Conservation (phyloP, 2,329 filamentous ascomycete species). For the Cryphonectria radicalis region DNA sequence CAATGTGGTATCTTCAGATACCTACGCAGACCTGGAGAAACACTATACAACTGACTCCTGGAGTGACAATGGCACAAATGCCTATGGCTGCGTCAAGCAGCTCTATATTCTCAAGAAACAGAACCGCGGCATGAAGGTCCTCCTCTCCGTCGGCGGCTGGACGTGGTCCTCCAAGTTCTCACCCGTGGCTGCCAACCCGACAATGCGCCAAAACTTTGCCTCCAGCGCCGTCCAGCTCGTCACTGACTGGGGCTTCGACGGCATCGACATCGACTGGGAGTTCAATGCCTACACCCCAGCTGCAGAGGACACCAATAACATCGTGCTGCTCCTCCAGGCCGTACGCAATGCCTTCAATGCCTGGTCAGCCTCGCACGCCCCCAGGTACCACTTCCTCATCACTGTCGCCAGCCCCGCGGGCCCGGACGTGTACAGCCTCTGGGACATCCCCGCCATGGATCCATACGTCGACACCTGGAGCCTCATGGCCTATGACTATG, state of each 20-base stretch:
- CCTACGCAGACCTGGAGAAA: constrained; percentile 67
- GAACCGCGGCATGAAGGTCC: constrained; percentile 75
- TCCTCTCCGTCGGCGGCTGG: constrained; percentile 85
- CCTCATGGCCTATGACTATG: constrained; percentile 71
- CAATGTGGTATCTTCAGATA: constrained; percentile 60
- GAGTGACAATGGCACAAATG: constrained; percentile 63
- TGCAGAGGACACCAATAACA: constrained; percentile 44
- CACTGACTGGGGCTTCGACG: constrained; percentile 67
- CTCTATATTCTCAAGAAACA: constrained; percentile 75
- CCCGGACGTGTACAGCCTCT: constrained; percentile 47
- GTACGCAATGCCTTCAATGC: constrained; percentile 44
- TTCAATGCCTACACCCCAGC: constrained; percentile 47
- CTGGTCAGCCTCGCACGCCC: constrained; percentile 37
- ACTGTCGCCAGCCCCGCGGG: constrained; percentile 46
- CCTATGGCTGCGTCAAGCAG: constrained; percentile 79
- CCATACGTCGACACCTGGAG: constrained; percentile 57
- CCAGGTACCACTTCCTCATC: constrained; percentile 40
- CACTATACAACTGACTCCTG: constrained; percentile 70
- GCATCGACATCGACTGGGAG: constrained; percentile 63
- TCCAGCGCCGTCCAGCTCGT: constrained; percentile 69
- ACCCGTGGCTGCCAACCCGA: constrained; percentile 62
- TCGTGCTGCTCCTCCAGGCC: constrained; percentile 48
- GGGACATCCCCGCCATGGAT: constrained; percentile 53
- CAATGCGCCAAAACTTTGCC: constrained; percentile 69
- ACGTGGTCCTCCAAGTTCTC: constrained; percentile 74